Percentiles rank a stretch among this genome's conserved stretches.
Conservation (phyloP, 2,329 filamentous ascomycete species). For the Ophiostoma pallidulum region DNA sequence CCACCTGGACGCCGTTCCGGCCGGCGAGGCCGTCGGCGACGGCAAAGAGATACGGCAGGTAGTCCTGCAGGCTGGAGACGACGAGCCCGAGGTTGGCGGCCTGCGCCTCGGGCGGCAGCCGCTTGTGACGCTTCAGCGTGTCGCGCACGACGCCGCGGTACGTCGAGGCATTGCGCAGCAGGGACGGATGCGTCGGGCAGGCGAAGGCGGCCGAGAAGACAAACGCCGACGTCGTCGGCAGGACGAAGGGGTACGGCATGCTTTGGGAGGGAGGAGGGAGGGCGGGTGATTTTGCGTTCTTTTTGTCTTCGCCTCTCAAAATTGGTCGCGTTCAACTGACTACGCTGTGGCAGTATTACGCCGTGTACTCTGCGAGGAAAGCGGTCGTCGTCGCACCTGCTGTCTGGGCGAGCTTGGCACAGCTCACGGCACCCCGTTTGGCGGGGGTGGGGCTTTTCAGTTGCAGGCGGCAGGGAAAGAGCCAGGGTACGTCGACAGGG, state of each 20-base stretch:
- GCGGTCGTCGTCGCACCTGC: slow-evolving; percentile 2
- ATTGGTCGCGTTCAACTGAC: too few relatives aligned
- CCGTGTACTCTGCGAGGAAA: neutral
- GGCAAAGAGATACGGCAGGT: slow-evolving; percentile 75
- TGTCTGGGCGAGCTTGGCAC: slow-evolving; percentile 5
- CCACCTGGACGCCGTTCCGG: neutral
- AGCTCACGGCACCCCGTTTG: neutral
- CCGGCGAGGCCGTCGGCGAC: slow-evolving; percentile 57
- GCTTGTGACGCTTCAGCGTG: slow-evolving; percentile 80
- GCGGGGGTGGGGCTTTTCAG: slow-evolving; percentile 1
- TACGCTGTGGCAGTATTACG: too few relatives aligned
- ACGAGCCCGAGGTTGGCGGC: slow-evolving; percentile 61
- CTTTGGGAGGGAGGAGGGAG: neutral
- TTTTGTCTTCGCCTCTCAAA: too few relatives aligned
- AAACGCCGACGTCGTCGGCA: slow-evolving; percentile 84
- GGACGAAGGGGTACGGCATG: slow-evolving; percentile 84
- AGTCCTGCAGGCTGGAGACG: slow-evolving; percentile 59
- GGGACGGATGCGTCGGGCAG: slow-evolving; percentile 78
- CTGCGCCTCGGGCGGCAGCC: slow-evolving; percentile 64
- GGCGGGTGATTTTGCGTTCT: neutral
- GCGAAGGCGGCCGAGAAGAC: slow-evolving; percentile 69
- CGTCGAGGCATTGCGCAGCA: slow-evolving; percentile 73
- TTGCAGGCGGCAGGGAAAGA: neutral
- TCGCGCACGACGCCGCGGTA: slow-evolving; percentile 76
- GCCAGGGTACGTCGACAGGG: neutral